Evolutionary conservation across 164 flowering plant genomes (phyloP).

Genomic region (Saururus chinensis): DNA sequence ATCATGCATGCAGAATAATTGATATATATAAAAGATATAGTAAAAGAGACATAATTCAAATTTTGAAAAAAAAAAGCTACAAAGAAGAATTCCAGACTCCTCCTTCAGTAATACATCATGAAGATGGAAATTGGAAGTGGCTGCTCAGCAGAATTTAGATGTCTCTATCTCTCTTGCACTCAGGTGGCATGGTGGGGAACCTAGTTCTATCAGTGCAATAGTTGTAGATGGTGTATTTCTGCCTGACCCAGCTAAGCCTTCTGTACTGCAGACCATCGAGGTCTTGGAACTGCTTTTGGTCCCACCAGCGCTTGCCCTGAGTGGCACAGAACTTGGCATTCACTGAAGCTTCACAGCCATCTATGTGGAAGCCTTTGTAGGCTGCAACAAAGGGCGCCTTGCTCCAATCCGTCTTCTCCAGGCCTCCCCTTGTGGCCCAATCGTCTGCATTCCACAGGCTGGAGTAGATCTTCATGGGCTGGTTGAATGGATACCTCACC

Average conservation of each 20-base stretch:
- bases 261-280: constrained; percentile 34
- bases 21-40: no score
- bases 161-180: constrained; percentile 49
- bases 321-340: constrained; percentile 39
- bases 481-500: constrained; percentile 43
- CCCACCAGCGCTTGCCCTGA: constrained; percentile 52
- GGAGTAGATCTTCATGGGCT: constrained; percentile 62
- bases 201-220: no score
- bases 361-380: constrained; percentile 47
- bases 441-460: constrained; percentile 65
- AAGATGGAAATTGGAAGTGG: neutral
- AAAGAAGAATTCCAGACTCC: no score
- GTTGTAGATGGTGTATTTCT: no score
- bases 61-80: no score
- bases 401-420: constrained; percentile 59
- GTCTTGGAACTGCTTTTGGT: constrained; percentile 46
- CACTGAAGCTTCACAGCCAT: constrained; percentile 48
- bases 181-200: no score
- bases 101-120: neutral
- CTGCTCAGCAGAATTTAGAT: constrained; percentile 3
- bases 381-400: constrained; percentile 50
- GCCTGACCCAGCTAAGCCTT: no score
- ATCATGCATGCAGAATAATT: no score
- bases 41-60: no score
- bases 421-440: constrained; percentile 66